Conservation (phyloP, 2,329 filamentous ascomycete species). For the Leptographium radiaticola region DNA sequence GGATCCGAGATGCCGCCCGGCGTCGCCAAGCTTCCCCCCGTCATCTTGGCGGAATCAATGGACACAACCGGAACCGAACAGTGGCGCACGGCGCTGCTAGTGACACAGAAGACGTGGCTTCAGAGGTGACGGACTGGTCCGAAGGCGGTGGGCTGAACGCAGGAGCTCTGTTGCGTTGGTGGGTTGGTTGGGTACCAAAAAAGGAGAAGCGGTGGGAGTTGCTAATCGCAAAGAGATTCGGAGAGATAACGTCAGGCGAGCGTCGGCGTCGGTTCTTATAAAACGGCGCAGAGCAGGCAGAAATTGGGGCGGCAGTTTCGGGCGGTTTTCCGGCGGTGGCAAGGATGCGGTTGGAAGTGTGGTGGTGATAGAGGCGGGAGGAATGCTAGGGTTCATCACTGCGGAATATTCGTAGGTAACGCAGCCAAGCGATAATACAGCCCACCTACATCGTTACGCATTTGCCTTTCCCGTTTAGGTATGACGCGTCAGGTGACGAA, state of each 20-base stretch:
- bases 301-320: not conserved
- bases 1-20: conserved; percentile 16
- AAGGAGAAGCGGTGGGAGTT: conserved; percentile 2
- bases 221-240: not conserved
- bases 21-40: conserved; percentile 9
- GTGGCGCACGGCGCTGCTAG: not conserved
- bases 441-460: not conserved
- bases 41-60: conserved; percentile 4
- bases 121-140: not conserved
- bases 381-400: not conserved
- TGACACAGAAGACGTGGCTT: not conserved
- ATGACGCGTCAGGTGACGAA: conserved; percentile 9
- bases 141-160: not conserved
- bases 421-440: conserved; percentile 2
- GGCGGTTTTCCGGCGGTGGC: not conserved
- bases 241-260: not conserved
- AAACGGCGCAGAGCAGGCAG: not conserved
- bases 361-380: not conserved
- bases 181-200: not conserved
- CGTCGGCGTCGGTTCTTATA: no score
- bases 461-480: conserved; percentile 1
- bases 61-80: not conserved
- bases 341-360: not conserved
- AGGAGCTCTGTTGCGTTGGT: not conserved
- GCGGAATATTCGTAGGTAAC: conserved; percentile 1